Evolutionary conservation across 306 rosid species (phyloP), one percentile per base, ranked within the genome.

Genomic region (Hippophae rhamnoides): DNA sequence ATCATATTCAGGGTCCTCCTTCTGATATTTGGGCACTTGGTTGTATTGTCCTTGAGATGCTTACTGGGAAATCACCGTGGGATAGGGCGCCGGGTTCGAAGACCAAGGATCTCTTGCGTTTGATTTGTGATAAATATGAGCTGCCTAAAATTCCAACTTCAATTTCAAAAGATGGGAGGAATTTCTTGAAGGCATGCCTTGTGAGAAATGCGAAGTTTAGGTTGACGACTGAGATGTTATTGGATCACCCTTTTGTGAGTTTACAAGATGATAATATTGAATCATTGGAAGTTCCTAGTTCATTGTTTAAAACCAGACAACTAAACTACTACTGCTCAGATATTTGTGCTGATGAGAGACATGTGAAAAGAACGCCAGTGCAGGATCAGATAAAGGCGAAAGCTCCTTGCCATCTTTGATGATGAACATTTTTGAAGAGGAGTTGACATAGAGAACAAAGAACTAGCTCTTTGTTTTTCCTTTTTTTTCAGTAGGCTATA

Each of bases 11-110:
- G 9, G 74, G 54, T 8, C 38, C 61, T 7, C 7, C 63, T 3
- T 63, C 70, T 6, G 79, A 74, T 64, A 69, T 74, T 54, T 74
- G 79, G 79, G 73, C 79, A 2, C 45, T 69, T 1, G 74, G 74
- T 9, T 69, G 74, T 42, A 7, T 69, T 23, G 74, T 69, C 10
- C 52, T 70, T 5, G 58, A 74, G 57, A 74, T 74, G 79, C 70
- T 69, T 3, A 59, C 64, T 5, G 74, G 71, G 3, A 53, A 54
- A 13, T 11, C 45, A 1, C 64, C 67, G 9, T 69, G 74, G 74
- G 66, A 64, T 7, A 40, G 52, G 25, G 61, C n/a, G 48, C 57
- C 59, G 3, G 56, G 43, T 54, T n/a, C 9, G 54, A 47, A 58
- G 2, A 42, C 26, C 0, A 43, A 43, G 0, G 52, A 69, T 14